Percentiles rank a stretch among this genome's conserved stretches.
Conservation (phyloP, 2,329 filamentous ascomycete genomes). For the Daldinia eschscholtzii region DNA sequence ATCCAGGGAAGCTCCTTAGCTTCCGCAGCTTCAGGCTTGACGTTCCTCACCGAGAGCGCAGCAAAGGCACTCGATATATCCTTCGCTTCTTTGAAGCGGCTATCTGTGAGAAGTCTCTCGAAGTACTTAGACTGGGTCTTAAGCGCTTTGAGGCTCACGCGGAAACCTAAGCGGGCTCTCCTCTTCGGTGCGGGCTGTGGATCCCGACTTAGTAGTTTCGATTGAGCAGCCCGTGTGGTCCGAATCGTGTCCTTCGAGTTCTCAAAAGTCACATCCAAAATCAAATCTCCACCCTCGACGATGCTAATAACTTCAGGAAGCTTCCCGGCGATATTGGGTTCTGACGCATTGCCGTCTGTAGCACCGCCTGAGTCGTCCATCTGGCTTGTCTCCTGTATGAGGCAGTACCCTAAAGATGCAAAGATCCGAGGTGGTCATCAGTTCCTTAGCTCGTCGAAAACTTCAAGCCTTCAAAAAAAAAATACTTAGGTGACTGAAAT, state of each 20-base stretch:
- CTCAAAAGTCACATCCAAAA: constrained; percentile 76
- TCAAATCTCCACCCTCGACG: constrained; percentile 70
- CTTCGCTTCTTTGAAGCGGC: constrained; percentile 72
- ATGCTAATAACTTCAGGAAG: constrained; percentile 63
- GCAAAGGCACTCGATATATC: constrained; percentile 65
- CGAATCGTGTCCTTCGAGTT: constrained; percentile 66
- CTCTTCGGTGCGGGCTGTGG: constrained; percentile 54
- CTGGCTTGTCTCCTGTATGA: constrained; percentile 54
- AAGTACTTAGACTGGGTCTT: constrained; percentile 77
- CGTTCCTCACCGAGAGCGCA: constrained; percentile 61
- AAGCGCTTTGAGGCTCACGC: constrained; percentile 69
- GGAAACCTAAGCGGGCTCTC: constrained; percentile 63
- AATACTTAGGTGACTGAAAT: neutral
- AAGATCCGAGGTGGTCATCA: constrained; percentile 50
- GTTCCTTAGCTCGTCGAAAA: constrained; percentile 36
- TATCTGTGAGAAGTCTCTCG: constrained; percentile 72
- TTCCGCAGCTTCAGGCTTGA: constrained; percentile 63
- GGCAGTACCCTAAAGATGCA: constrained; percentile 52
- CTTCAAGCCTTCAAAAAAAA: constrained; percentile 7
- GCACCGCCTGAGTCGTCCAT: constrained; percentile 49
- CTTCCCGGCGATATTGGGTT: constrained; percentile 31
- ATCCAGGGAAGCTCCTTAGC: constrained; percentile 71
- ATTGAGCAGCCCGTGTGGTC: constrained; percentile 58
- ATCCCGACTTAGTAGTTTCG: constrained; percentile 45
- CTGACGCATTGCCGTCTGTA: constrained; percentile 42